Evolutionary conservation across 495 filamentous ascomycete genomes (phyloP).

Genomic region (Podospora anserina): DNA sequence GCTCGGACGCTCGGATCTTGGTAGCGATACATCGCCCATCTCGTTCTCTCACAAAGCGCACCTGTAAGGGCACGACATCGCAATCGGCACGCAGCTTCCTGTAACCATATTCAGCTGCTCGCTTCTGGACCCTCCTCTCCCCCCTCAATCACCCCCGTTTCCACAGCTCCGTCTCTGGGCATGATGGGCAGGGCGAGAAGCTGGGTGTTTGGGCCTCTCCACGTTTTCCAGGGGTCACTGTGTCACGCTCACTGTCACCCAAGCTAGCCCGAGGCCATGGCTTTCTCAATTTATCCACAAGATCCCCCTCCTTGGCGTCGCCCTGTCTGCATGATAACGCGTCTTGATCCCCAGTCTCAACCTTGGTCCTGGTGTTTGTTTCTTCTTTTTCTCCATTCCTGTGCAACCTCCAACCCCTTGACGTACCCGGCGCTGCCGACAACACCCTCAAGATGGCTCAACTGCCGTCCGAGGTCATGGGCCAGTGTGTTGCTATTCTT

Average conservation of each 20-base stretch:
- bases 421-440: not conserved
- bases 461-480: constrained; percentile 41
- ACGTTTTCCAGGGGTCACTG: not conserved
- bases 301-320: not conserved
- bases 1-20: not conserved
- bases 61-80: not conserved
- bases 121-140: not conserved
- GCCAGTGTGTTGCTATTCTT: constrained; percentile 37
- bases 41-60: not conserved
- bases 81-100: not conserved
- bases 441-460: constrained; percentile 33
- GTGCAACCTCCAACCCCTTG: not conserved
- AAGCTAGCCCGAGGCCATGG: not conserved
- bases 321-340: not conserved
- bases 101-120: not conserved
- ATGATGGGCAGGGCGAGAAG: not conserved
- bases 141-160: not conserved
- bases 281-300: not conserved
- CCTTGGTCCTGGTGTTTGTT: not conserved
- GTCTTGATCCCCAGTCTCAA: not conserved
- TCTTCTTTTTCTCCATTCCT: not conserved
- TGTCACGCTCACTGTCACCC: not conserved
- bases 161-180: not conserved
- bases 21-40: not conserved
- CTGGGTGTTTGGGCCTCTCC: not conserved